phyloP scores from a whole-genome alignment of 768 basidiomycete species.

The Auricularia sp. region DNA sequence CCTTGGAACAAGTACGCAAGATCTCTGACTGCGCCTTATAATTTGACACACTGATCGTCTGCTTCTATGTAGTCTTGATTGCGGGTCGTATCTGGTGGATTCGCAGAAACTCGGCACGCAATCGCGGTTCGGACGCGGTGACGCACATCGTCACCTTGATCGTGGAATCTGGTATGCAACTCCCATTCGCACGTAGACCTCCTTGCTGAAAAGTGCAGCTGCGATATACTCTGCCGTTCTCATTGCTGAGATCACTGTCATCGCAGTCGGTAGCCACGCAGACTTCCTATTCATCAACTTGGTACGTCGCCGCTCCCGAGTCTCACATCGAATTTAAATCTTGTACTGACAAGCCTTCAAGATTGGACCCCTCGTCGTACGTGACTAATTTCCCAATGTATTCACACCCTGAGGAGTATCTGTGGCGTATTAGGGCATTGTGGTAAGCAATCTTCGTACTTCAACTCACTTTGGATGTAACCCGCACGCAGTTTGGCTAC shows the following conservation, averaged over 20 bases:
- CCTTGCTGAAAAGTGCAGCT: not conserved
- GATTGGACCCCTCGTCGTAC: not conserved
- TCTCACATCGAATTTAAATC: not conserved
- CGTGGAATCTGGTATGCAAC: not conserved
- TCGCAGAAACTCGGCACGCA: not conserved
- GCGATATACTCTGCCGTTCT: not conserved
- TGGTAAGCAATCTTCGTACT: no score
- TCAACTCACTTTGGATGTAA: no score
- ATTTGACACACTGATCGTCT: not conserved
- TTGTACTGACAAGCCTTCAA: not conserved
- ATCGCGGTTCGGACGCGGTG: not conserved
- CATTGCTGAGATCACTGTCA: not conserved
- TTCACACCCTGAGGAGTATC: no score
- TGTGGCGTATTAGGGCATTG: no score
- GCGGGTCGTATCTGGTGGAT: not conserved
- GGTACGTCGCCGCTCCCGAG: not conserved
- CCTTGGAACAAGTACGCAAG: not conserved
- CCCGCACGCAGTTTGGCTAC: not conserved
- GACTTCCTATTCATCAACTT: conserved; percentile 1
- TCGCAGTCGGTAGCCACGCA: not conserved
- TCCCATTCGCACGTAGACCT: not conserved
- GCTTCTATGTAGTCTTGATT: not conserved
- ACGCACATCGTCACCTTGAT: not conserved
- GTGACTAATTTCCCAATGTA: no score
- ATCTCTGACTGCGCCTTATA: not conserved